Base-by-base conservation (phyloP, 2,329 filamentous ascomycete genomes). In the Beauveria australis region DNA sequence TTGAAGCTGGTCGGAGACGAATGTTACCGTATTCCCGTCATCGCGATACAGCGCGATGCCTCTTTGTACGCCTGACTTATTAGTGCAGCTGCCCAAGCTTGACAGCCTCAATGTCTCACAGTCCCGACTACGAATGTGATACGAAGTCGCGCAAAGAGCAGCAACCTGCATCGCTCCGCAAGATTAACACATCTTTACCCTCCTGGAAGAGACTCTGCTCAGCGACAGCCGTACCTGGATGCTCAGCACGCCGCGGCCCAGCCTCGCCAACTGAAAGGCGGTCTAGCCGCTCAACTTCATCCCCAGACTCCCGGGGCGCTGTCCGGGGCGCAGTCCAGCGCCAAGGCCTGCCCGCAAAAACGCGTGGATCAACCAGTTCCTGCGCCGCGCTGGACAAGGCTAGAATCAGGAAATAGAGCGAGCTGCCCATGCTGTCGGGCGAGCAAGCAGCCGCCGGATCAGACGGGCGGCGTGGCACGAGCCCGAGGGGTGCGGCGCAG, bases 231-330 rank as follows among this genome's bases (percentile, higher is more conserved):
- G 87, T 59, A 69, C 79, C 3, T 91, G 87, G 87, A 72, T 91
- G 9, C 72, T 87, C 14, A 77, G 75, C 12, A 81, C 78, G 1
- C 67, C 78, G 3, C 70, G 71, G 19, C 83, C 85, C 1, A 79
- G 76, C 1, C 70, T 89, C 63, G 85, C 82, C 4, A 89, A 92
- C 70, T 84, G 91, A 62, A 85, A 91, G 73, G 84, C 81, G 48
- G 74, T 88, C 14, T 90, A 85, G 85, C 78, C 81, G 0, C 79
- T 91, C 64, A 80, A 87, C 70, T 91, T 88, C 88, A 71, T 89
- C 1, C 70, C 73, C 3, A 72, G 12, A 74, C 89, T 52, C 79
- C 79, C 14, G 80, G 80, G 5, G 80, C 81, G 16, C 75, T 89
- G 52, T 80, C 83, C 4, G 61, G 73, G 53, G 75, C 80, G 22